Conservation (phyloP, 1,139 yeast species). For the Zygotorulaspora mrakii region DNA sequence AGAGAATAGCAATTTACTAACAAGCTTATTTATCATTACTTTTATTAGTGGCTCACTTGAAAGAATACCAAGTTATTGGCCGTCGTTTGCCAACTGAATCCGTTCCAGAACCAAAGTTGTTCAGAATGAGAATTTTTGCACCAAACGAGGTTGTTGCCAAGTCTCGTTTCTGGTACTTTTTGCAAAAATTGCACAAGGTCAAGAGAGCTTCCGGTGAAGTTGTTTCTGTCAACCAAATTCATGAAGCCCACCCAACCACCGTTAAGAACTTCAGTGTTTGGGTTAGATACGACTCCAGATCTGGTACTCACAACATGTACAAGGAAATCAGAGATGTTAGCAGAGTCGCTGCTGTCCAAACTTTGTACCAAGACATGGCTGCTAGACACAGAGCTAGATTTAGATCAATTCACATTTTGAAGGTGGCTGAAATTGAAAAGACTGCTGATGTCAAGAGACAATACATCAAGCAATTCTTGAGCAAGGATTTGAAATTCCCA, state of each 20-base stretch:
- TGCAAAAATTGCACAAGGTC: slow-evolving; percentile 98
- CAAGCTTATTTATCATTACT: slow-evolving; percentile 26
- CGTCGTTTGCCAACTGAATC: slow-evolving; percentile 99
- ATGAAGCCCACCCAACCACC: slow-evolving; percentile 97
- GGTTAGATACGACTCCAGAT: slow-evolving; percentile 99
- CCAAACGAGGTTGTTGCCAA: slow-evolving; percentile 98
- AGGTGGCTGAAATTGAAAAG: slow-evolving; percentile 98
- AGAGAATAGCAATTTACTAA: slow-evolving; percentile 11
- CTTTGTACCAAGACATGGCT: slow-evolving; percentile 99
- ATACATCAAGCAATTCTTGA: slow-evolving; percentile 95
- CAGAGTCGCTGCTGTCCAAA: slow-evolving; percentile 98
- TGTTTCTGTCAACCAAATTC: slow-evolving; percentile 85
- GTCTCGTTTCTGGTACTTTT: slow-evolving; percentile 99
- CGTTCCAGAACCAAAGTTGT: slow-evolving; percentile 99
- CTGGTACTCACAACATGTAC: slow-evolving; percentile 99
- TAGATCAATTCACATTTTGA: slow-evolving; percentile 96
- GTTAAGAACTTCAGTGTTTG: slow-evolving; percentile 99
- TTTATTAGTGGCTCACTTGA: slow-evolving; percentile 74
- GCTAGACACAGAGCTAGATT: slow-evolving; percentile 99
- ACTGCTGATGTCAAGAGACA: slow-evolving; percentile 98
- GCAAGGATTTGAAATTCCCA: slow-evolving; percentile 98
- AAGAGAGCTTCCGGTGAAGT: slow-evolving; percentile 99
- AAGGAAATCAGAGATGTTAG: slow-evolving; percentile 99
- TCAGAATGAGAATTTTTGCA: slow-evolving; percentile 99
- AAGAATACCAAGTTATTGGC: slow-evolving; percentile 99